Evolutionary conservation across 768 basidiomycete species (phyloP).

Genomic region (Mycena kentingensis): DNA sequence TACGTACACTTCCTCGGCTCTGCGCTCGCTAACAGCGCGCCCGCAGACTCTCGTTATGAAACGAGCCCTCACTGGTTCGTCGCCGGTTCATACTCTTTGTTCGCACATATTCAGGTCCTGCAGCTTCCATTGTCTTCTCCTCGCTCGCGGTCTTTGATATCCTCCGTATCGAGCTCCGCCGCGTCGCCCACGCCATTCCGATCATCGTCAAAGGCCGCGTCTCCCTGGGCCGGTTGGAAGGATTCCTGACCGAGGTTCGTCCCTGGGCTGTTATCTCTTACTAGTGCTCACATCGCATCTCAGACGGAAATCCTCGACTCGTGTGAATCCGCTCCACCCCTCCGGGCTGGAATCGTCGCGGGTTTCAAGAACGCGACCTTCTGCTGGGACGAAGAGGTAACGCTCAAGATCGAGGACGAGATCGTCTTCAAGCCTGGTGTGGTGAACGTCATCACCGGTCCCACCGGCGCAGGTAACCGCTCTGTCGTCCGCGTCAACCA

Average conservation of each 20-base stretch:
- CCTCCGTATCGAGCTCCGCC: conserved; percentile 39
- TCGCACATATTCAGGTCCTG: too few relatives aligned
- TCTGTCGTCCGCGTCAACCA: not conserved
- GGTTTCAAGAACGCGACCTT: conserved; percentile 44
- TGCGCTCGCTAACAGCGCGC: not conserved
- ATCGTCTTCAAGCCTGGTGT: conserved; percentile 43
- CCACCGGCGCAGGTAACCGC: conserved; percentile 34
- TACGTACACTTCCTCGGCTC: conserved; percentile 23
- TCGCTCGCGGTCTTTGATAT: conserved; percentile 15
- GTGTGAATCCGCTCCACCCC: conserved; percentile 1
- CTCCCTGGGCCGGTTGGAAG: conserved; percentile 50
- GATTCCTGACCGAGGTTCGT: conserved; percentile 42
- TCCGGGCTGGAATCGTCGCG: conserved; percentile 24
- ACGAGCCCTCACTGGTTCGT: conserved; percentile 23
- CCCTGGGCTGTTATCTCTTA: not conserved
- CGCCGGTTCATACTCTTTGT: too few relatives aligned
- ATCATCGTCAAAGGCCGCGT: conserved; percentile 39
- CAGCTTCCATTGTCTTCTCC: conserved; percentile 31
- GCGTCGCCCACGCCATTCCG: conserved; percentile 32
- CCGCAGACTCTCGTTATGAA: conserved; percentile 10
- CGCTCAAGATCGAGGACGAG: conserved; percentile 41
- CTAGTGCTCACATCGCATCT: not conserved
- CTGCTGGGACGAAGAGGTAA: conserved; percentile 38
- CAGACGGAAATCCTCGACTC: conserved; percentile 38
- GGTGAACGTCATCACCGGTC: conserved; percentile 46